phyloP scores from a whole-genome alignment of 257 asterid species.

The Jacaranda mimosifolia region DNA sequence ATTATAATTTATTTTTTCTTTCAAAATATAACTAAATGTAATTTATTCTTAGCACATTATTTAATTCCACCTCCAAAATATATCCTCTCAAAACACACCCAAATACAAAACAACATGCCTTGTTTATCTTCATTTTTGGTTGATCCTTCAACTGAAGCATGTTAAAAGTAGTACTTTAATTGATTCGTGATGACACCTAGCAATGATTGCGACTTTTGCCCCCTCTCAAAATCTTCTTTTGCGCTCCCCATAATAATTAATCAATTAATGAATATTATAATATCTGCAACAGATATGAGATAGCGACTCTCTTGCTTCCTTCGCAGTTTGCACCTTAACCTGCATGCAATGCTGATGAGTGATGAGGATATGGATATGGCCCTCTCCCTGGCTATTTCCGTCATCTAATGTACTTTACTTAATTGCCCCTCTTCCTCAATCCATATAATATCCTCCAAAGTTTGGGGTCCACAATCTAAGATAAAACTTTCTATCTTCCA shows the following conservation, averaged over 20 bases:
- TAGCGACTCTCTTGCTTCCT: neutral
- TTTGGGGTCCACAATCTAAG: neutral
- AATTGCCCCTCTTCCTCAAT: constrained; percentile 9
- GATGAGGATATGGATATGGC: neutral
- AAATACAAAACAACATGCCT: too few species aligned
- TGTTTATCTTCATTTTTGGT: too few species aligned
- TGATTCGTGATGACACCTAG: constrained; percentile 40
- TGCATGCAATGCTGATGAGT: neutral
- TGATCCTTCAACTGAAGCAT: neutral
- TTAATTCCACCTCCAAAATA: too few species aligned
- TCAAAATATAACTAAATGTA: too few species aligned
- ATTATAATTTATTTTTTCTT: too few species aligned
- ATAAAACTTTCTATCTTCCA: too few species aligned
- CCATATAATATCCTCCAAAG: neutral
- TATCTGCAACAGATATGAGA: neutral
- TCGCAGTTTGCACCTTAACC: neutral
- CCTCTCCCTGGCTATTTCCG: neutral
- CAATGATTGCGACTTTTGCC: constrained; percentile 46
- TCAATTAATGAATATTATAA: neutral
- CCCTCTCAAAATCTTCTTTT: constrained; percentile 12
- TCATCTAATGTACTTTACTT: neutral
- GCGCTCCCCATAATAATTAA: constrained; percentile 2
- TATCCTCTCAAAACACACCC: too few species aligned
- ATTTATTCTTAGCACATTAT: too few species aligned
- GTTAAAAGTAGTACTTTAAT: neutral